Conservation (phyloP, 768 basidiomycete species). For the Stropharia rugosoannulata region DNA sequence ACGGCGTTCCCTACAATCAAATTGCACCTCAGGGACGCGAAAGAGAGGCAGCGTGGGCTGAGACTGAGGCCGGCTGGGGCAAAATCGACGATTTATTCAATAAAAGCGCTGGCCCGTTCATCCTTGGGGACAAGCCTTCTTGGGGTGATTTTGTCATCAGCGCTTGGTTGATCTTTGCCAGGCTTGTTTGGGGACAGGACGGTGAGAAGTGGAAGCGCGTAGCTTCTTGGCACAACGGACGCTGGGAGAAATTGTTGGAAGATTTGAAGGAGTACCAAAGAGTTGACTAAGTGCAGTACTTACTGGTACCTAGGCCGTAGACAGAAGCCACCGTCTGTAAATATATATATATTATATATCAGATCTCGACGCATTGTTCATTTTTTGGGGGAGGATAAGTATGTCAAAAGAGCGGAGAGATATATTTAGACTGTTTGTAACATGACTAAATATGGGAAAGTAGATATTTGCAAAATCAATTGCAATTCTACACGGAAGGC, state of each 20-base stretch:
- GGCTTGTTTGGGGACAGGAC: slow-evolving; percentile 26
- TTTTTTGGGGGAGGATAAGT: no score
- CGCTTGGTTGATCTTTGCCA: slow-evolving; percentile 22
- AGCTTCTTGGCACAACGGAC: slow-evolving; percentile 26
- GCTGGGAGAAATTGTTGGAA: slow-evolving; percentile 26
- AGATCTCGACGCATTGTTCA: no score
- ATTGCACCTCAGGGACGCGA: background rate
- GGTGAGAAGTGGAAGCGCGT: slow-evolving; percentile 33
- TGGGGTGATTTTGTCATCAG: slow-evolving; percentile 34
- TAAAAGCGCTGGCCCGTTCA: background rate
- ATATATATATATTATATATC: no score
- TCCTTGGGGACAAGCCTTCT: slow-evolving; percentile 10
- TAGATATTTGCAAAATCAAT: no score
- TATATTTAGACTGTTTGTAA: no score
- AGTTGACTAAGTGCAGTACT: background rate
- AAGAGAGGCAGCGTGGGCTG: background rate
- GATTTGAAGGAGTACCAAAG: slow-evolving; percentile 20
- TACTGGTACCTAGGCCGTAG: no score
- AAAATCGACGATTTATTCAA: background rate
- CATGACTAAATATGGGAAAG: no score
- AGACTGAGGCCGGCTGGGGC: background rate
- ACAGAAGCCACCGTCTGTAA: no score
- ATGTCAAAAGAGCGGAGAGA: no score
- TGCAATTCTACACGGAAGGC: no score
- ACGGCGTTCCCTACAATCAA: background rate